These are phyloP conservation scores for Rubia yunnanensis DNA, from an alignment of 257 asterid species.

Conservation along the genomic window DNA sequence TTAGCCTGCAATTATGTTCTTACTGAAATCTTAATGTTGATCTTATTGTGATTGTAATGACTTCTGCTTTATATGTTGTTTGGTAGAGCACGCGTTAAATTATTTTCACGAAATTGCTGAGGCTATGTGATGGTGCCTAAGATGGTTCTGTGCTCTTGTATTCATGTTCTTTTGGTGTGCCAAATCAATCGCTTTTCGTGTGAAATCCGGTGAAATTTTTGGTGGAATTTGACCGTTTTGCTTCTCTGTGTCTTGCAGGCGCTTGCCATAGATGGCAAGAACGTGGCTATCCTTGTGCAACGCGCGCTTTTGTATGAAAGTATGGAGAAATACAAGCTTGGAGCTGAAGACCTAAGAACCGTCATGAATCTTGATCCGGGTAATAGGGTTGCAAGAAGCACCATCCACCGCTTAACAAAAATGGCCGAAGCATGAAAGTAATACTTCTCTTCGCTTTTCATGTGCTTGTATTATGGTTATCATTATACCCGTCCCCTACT, in stretches of 20 bases:
- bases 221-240: slow-evolving; percentile 11
- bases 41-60: neutral
- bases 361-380: slow-evolving; percentile 89
- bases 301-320: slow-evolving; percentile 94
- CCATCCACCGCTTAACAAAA: slow-evolving; percentile 74
- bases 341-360: slow-evolving; percentile 93
- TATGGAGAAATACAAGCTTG: slow-evolving; percentile 97
- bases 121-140: neutral
- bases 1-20: neutral
- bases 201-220: neutral
- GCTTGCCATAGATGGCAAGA: slow-evolving; percentile 47
- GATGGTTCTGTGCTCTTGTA: neutral
- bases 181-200: neutral
- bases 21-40: neutral
- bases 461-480: slow-evolving; percentile 1
- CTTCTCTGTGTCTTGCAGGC: slow-evolving; percentile 42
- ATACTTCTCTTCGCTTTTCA: neutral
- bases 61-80: neutral
- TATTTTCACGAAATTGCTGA: neutral
- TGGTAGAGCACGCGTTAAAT: neutral
- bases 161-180: neutral
- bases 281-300: slow-evolving; percentile 67
- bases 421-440: slow-evolving; percentile 47
- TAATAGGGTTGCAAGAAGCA: slow-evolving; percentile 82
- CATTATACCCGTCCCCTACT: slow-evolving; percentile 3